Conservation (phyloP, 129 eudicot genomes). For the Cynara cardunculus region DNA sequence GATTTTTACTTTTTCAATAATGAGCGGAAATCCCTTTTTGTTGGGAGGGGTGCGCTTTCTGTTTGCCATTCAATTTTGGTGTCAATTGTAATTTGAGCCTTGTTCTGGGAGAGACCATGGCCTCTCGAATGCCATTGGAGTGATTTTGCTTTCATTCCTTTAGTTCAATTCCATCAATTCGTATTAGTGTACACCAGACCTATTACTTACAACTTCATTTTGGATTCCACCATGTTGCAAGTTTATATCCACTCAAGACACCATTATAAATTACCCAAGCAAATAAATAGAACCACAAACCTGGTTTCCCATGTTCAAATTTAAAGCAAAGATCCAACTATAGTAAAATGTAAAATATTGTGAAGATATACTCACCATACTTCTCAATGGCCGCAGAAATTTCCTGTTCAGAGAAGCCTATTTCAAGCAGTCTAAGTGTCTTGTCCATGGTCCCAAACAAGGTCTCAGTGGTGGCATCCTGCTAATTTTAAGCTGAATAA, state of each 20-base stretch:
- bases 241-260: neutral
- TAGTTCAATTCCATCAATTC: too few relatives aligned
- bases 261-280: neutral
- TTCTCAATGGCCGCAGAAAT: slow-evolving; percentile 85
- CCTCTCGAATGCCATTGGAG: too few relatives aligned
- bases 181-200: too few relatives aligned
- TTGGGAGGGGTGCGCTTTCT: too few relatives aligned
- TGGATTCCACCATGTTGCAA: neutral
- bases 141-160: too few relatives aligned
- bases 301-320: neutral
- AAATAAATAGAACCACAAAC: neutral
- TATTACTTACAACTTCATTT: neutral
- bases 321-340: neutral
- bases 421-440: slow-evolving; percentile 78
- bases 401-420: slow-evolving; percentile 82
- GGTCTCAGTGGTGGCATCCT: slow-evolving; percentile 61
- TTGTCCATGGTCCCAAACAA: slow-evolving; percentile 95
- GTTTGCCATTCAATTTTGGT: too few relatives aligned
- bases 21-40: too few relatives aligned
- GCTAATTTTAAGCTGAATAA: slow-evolving; percentile 12
- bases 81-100: too few relatives aligned
- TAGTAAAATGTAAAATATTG: slow-evolving; percentile 1
- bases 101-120: too few relatives aligned
- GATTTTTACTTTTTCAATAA: too few relatives aligned
- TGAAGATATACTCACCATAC: slow-evolving; percentile 54